Evolutionary conservation across 371 early-diverging fungal species (phyloP).

Genomic region (Actinomortierella wolfii): DNA sequence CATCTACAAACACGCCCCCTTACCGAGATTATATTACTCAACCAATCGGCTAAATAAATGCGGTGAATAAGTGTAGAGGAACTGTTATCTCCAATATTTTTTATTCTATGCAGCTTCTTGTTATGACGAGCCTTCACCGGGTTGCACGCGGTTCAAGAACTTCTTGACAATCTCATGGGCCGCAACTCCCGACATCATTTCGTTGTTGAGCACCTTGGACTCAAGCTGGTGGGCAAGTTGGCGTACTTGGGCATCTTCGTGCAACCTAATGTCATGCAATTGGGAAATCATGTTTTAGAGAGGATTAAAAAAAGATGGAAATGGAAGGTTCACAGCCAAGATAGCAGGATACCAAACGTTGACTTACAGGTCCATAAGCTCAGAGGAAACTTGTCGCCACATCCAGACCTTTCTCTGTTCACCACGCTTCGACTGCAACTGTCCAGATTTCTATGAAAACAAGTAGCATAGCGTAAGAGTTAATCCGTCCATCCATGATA

Average conservation of each 20-base stretch:
- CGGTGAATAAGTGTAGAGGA: too few relatives aligned
- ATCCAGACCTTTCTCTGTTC: constrained; percentile 72
- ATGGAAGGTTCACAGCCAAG: neutral
- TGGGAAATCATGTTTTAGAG: too few relatives aligned
- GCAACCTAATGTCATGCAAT: constrained; percentile 29
- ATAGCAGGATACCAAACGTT: neutral
- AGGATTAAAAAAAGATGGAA: neutral
- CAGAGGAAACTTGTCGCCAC: constrained; percentile 72
- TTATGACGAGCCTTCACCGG: too few relatives aligned
- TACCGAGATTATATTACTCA: too few relatives aligned
- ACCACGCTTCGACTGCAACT: constrained; percentile 56
- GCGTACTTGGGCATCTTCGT: constrained; percentile 43
- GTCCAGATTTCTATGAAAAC: constrained; percentile 45
- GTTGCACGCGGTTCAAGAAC: constrained; percentile 44
- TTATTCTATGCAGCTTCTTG: too few relatives aligned
- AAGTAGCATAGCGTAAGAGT: neutral
- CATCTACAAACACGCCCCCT: too few relatives aligned
- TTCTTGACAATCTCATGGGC: constrained; percentile 55
- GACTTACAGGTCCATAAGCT: constrained; percentile 53
- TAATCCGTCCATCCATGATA: neutral
- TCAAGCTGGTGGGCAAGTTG: constrained; percentile 49
- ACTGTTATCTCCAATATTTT: too few relatives aligned
- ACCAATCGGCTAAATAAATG: too few relatives aligned
- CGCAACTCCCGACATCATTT: constrained; percentile 57
- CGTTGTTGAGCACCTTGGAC: constrained; percentile 51